Evolutionary conservation across 768 basidiomycete genomes (phyloP).

Genomic region (Grammothele lineata): DNA sequence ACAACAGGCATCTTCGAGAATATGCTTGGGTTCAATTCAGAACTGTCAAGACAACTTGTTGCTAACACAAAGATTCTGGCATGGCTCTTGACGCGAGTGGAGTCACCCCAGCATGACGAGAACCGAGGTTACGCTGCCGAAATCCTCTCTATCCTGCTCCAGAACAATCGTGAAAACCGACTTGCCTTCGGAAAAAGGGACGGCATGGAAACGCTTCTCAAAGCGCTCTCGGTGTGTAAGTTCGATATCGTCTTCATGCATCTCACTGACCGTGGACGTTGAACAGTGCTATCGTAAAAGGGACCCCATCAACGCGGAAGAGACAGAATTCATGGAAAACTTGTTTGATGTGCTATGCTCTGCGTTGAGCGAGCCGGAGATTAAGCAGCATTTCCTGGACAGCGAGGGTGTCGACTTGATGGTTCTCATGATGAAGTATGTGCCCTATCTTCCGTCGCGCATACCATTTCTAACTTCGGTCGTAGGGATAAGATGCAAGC

Average conservation of each 20-base stretch:
- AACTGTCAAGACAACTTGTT: slow-evolving; percentile 65
- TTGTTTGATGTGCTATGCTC: slow-evolving; percentile 89
- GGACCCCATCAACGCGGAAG: slow-evolving; percentile 84
- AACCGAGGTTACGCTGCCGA: slow-evolving; percentile 94
- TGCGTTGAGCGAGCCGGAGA: slow-evolving; percentile 67
- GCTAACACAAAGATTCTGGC: slow-evolving; percentile 68
- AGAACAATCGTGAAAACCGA: slow-evolving; percentile 66
- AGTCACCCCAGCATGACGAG: slow-evolving; percentile 72
- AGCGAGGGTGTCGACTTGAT: slow-evolving; percentile 95
- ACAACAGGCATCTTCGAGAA: slow-evolving; percentile 86
- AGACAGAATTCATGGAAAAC: slow-evolving; percentile 98
- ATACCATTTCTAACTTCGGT: too few species aligned
- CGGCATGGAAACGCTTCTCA: slow-evolving; percentile 74
- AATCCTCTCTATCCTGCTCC: slow-evolving; percentile 85
- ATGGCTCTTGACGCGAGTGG: slow-evolving; percentile 79
- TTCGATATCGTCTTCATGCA: not conserved
- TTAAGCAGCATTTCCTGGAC: slow-evolving; percentile 80
- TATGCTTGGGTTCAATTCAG: slow-evolving; percentile 79
- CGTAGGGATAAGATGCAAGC: slow-evolving; percentile 80
- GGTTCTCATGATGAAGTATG: slow-evolving; percentile 96
- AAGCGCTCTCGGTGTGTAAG: slow-evolving; percentile 71
- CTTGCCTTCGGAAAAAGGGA: slow-evolving; percentile 64
- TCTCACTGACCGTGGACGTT: not conserved
- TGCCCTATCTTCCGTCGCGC: slow-evolving; percentile 3
- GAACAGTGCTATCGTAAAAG: slow-evolving; percentile 84